Conservation (phyloP, 75 land plant species). For the Cryptomeria japonica region DNA sequence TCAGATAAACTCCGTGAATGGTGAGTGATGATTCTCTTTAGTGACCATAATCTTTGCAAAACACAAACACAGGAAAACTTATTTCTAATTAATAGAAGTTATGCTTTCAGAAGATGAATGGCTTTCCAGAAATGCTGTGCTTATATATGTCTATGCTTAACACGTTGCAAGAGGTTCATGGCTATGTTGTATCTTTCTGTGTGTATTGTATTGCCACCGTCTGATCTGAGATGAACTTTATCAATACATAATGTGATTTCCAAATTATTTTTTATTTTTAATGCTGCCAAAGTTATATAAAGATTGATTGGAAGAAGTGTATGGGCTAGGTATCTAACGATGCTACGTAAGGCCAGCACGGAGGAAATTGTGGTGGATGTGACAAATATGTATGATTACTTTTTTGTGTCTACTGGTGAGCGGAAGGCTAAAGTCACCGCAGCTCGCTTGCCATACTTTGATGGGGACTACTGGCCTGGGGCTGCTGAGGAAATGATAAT, state of each 20-base stretch:
- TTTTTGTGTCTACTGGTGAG: conserved; percentile 78
- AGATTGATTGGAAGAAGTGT: background rate
- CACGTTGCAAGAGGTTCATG: background rate
- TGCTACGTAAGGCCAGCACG: conserved; percentile 77
- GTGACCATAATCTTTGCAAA: background rate
- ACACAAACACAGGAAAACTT: background rate
- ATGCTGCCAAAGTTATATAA: background rate
- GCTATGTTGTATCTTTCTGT: background rate
- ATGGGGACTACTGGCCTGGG: conserved; percentile 99
- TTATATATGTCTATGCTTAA: background rate
- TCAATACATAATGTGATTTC: background rate
- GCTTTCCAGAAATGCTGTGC: background rate
- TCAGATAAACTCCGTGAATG: conserved; percentile 95
- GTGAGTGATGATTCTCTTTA: conserved; percentile 31
- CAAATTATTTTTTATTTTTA: background rate
- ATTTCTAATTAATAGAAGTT: background rate
- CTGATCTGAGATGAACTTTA: background rate
- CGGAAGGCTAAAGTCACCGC: conserved; percentile 91
- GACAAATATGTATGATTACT: conserved; percentile 87
- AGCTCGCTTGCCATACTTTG: conserved; percentile 92
- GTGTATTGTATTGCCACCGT: background rate
- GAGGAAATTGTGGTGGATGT: conserved; percentile 86
- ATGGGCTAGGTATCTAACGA: conserved; percentile 70
- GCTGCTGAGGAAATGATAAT: conserved; percentile 94
- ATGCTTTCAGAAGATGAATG: background rate